Evolutionary conservation across 371 early-diverging fungal species (phyloP).

Genomic region (Syncephalastrum monosporum): DNA sequence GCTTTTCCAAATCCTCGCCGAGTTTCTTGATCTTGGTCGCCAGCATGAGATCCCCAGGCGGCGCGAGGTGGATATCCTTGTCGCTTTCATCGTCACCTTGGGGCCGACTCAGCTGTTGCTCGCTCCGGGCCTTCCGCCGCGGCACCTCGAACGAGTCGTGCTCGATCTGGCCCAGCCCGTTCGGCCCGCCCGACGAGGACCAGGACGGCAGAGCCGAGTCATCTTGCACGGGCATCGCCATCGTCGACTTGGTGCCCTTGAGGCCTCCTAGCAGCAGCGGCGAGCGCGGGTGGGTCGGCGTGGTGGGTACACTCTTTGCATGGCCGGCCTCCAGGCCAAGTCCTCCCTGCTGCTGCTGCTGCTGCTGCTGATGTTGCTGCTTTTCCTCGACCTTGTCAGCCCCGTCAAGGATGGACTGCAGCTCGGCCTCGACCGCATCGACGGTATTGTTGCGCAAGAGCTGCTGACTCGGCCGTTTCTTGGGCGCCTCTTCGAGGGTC

Average conservation of each 20-base stretch:
- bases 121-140: background rate
- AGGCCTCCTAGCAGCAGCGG: slow-evolving; percentile 19
- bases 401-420: slow-evolving; percentile 57
- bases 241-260: slow-evolving; percentile 28
- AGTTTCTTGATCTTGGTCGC: slow-evolving; percentile 52
- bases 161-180: slow-evolving; percentile 29
- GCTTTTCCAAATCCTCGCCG: slow-evolving; percentile 54
- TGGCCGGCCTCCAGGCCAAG: too few species aligned
- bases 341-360: background rate
- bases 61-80: slow-evolving; percentile 55
- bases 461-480: slow-evolving; percentile 9
- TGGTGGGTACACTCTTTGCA: slow-evolving; percentile 5
- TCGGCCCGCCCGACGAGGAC: slow-evolving; percentile 39
- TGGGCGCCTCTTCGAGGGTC: slow-evolving; percentile 5
- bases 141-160: slow-evolving; percentile 28
- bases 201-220: slow-evolving; percentile 30
- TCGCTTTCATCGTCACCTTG: slow-evolving; percentile 7
- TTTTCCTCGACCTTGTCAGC: slow-evolving; percentile 17
- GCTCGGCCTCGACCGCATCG: slow-evolving; percentile 61
- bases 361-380: slow-evolving; percentile 3
- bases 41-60: slow-evolving; percentile 71
- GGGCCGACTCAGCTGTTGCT: background rate
- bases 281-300: slow-evolving; percentile 8
- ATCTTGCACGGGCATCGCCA: slow-evolving; percentile 40
- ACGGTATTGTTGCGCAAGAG: slow-evolving; percentile 47